Evolutionary conservation across 441 rosid species (phyloP).

Genomic region (Eutrema salsugineum): DNA sequence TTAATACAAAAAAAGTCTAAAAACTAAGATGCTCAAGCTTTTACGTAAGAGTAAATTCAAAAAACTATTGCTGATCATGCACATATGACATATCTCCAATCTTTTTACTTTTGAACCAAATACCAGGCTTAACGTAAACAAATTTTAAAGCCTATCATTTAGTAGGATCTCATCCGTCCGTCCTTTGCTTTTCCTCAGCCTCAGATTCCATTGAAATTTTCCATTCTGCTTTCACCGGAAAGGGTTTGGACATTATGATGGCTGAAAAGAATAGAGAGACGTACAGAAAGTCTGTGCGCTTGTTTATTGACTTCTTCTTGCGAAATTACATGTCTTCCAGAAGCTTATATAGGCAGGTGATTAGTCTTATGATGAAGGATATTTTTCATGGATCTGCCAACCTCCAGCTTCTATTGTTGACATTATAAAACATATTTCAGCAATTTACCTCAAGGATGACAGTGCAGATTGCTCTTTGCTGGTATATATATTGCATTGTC

Average conservation of each 20-base stretch:
- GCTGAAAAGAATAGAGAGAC: conserved; percentile 32
- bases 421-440: conserved; percentile 53
- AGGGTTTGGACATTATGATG: conserved; percentile 23
- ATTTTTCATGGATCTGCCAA: conserved; percentile 72
- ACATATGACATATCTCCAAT: not conserved
- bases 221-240: conserved; percentile 51
- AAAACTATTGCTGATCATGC: not conserved
- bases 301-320: conserved; percentile 69
- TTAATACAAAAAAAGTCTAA: not conserved
- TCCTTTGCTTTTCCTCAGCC: conserved; percentile 43
- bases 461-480: conserved; percentile 50
- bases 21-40: conserved; percentile 1
- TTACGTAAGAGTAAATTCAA: not conserved
- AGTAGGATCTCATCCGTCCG: conserved; percentile 45
- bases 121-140: not conserved
- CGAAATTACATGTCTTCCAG: conserved; percentile 68
- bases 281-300: conserved; percentile 42
- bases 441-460: conserved; percentile 41
- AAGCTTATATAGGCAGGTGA: conserved; percentile 72
- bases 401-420: conserved; percentile 67
- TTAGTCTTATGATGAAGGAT: conserved; percentile 58
- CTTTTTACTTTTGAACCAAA: not conserved
- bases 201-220: conserved; percentile 46
- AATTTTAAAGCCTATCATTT: not conserved
- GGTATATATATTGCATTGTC: conserved; percentile 54